Conservation (phyloP, 371 early-diverging fungal species). For the Rhizopus stolonifer region DNA sequence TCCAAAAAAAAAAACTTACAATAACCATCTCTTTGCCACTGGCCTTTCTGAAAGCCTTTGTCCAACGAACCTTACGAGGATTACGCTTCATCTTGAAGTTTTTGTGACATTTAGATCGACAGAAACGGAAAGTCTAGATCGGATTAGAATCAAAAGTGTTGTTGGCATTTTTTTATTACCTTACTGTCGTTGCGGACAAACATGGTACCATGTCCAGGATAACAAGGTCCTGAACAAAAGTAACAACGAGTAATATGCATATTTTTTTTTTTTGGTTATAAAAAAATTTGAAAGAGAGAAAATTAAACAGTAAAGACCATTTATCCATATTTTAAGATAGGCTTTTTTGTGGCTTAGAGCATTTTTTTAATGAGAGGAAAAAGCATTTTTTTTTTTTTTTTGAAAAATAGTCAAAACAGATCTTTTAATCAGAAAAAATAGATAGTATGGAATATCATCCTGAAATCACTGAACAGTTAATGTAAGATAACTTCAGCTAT, state of each 20-base stretch:
- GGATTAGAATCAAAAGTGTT: slow-evolving; percentile 4
- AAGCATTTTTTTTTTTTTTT: neutral
- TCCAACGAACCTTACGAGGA: slow-evolving; percentile 99
- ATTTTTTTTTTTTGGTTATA: slow-evolving; percentile 9
- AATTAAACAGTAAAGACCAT: neutral
- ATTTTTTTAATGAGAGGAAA: neutral
- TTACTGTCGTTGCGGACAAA: slow-evolving; percentile 98
- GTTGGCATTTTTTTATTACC: slow-evolving; percentile 42
- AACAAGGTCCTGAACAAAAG: slow-evolving; percentile 98
- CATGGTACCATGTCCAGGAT: slow-evolving; percentile 99
- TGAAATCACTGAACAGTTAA: slow-evolving; percentile 49
- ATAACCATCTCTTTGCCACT: slow-evolving; percentile 98
- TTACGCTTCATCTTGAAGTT: slow-evolving; percentile 99
- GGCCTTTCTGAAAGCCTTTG: slow-evolving; percentile 98
- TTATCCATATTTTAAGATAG: neutral
- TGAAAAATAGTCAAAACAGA: neutral
- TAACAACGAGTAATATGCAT: slow-evolving; percentile 99
- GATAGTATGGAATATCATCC: slow-evolving; percentile 49
- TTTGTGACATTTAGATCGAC: slow-evolving; percentile 98
- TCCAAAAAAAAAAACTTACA: slow-evolving; percentile 48
- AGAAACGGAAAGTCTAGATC: slow-evolving; percentile 89
- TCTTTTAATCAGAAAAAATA: neutral
- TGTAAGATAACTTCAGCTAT: no score
- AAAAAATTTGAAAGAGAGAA: slow-evolving; percentile 6
- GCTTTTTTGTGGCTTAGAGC: neutral